These are phyloP conservation scores for Malassezia arunalokei DNA, from an alignment of 1,284 basidiomycete species.

Conservation along the genomic window DNA sequence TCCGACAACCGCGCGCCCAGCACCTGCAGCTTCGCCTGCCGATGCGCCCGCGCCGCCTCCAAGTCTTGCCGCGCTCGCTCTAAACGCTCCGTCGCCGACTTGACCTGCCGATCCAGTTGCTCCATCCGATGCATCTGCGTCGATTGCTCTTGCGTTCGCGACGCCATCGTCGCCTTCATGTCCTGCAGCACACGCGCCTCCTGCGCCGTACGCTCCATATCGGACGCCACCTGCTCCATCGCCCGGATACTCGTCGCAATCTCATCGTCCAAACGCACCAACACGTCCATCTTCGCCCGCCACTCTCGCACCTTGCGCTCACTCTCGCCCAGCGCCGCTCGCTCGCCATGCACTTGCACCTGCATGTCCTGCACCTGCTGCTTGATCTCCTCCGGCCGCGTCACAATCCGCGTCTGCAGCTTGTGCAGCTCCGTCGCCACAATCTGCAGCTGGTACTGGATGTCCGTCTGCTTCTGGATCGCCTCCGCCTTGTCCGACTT, in stretches of 20 bases:
- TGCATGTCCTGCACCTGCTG: slow-evolving; percentile 21
- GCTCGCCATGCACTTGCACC: slow-evolving; percentile 59
- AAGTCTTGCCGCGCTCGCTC: slow-evolving; percentile 11
- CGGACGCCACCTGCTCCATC: slow-evolving; percentile 30
- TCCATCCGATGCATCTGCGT: slow-evolving; percentile 19
- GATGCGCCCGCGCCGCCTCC: slow-evolving; percentile 22
- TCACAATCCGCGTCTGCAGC: slow-evolving; percentile 29
- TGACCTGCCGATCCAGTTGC: slow-evolving; percentile 9
- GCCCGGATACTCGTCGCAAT: slow-evolving; percentile 20
- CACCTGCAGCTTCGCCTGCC: slow-evolving; percentile 11
- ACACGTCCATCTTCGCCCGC: slow-evolving; percentile 23
- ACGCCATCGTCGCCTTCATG: slow-evolving; percentile 8
- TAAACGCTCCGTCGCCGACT: slow-evolving; percentile 6
- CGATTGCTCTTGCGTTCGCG: slow-evolving; percentile 20
- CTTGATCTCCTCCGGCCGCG: slow-evolving; percentile 29
- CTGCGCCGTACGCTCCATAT: slow-evolving; percentile 18
- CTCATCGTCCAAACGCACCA: slow-evolving; percentile 20
- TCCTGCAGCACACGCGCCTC: slow-evolving; percentile 15
- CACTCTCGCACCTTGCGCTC: slow-evolving; percentile 53
- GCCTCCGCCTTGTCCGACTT: slow-evolving; percentile 23
- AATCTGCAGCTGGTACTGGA: slow-evolving; percentile 30
- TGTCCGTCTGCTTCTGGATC: slow-evolving; percentile 27
- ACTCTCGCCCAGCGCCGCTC: slow-evolving; percentile 62
- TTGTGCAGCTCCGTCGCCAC: slow-evolving; percentile 27
- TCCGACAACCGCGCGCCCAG: slow-evolving; percentile 6